Percentiles rank a stretch among this genome's conserved stretches.
These are phyloP conservation scores for Mycena vulgaris DNA, from an alignment of 768 basidiomycete species.

Conservation along the genomic window DNA sequence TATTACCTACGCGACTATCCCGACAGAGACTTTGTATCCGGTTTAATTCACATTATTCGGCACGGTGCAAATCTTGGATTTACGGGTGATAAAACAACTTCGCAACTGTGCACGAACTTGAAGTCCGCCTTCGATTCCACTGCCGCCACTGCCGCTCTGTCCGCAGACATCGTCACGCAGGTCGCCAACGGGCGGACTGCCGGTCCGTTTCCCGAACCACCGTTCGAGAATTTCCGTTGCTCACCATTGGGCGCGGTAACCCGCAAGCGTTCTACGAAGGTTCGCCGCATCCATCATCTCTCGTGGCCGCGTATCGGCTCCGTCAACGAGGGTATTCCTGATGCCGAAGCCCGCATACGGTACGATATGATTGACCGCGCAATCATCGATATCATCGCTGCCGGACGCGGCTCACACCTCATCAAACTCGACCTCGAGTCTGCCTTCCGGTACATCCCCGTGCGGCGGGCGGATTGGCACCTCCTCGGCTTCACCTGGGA, in stretches of 20 bases:
- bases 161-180: slow-evolving; percentile 21
- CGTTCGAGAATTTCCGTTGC: too few species aligned
- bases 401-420: neutral
- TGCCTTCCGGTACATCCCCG: neutral
- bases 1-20: slow-evolving; percentile 36
- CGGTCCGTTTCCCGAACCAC: slow-evolving; percentile 42
- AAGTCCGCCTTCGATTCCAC: slow-evolving; percentile 40
- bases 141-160: slow-evolving; percentile 18
- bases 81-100: slow-evolving; percentile 2
- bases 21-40: slow-evolving; percentile 32
- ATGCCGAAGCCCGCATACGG: slow-evolving; percentile 33
- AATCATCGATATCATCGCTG: neutral
- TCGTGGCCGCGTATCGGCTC: slow-evolving; percentile 38
- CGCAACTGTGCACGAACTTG: slow-evolving; percentile 41
- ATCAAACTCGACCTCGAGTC: neutral
- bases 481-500: neutral
- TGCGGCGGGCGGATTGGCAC: neutral
- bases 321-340: slow-evolving; percentile 40
- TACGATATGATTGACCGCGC: neutral
- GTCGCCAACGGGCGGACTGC: slow-evolving; percentile 29
- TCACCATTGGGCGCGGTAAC: too few species aligned
- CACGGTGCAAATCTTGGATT: slow-evolving; percentile 33
- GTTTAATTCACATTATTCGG: slow-evolving; percentile 30
- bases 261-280: too few species aligned
- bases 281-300: too few species aligned